These are phyloP conservation scores for Helicostylum pulchrum DNA, from an alignment of 192 early-diverging fungal species.

Conservation along the genomic window DNA sequence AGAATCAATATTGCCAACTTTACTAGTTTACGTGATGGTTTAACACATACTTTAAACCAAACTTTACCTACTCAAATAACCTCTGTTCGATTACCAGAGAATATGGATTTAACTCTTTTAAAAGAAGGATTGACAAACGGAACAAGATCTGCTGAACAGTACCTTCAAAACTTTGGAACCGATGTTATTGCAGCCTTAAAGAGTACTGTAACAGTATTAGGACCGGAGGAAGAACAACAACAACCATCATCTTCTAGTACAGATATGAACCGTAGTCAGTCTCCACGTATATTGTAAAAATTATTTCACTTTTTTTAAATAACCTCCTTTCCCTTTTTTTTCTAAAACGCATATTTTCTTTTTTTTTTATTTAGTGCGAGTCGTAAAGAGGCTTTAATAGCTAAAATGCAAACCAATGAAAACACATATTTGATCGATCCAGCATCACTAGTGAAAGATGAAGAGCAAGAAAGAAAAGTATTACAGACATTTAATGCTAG, in stretches of 20 bases:
- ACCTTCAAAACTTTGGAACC: conserved; percentile 45
- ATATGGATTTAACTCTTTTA: conserved; percentile 30
- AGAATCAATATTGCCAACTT: conserved; percentile 9
- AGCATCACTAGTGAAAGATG: background rate
- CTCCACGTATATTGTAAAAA: conserved; percentile 21
- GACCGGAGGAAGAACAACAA: conserved; percentile 28
- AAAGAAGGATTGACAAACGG: conserved; percentile 32
- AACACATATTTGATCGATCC: conserved; percentile 41
- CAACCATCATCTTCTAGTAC: background rate
- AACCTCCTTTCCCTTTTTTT: too few species aligned
- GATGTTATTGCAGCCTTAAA: conserved; percentile 43
- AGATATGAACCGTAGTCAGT: conserved; percentile 18
- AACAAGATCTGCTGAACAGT: conserved; percentile 48
- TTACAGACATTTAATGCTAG: conserved; percentile 42
- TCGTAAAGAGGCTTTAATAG: conserved; percentile 45
- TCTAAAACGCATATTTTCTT: too few species aligned
- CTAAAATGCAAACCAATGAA: conserved; percentile 41
- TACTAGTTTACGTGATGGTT: conserved; percentile 1
- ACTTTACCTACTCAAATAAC: conserved; percentile 1
- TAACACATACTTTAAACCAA: conserved; percentile 9
- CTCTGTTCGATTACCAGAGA: conserved; percentile 24
- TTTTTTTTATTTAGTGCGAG: conserved; percentile 2
- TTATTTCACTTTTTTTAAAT: background rate
- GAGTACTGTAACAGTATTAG: conserved; percentile 40
- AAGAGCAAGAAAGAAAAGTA: conserved; percentile 33